Evolutionary conservation across 2,329 filamentous ascomycete species (phyloP), one percentile per base, ranked within the genome.

Genomic region (Phoma sp.): DNA sequence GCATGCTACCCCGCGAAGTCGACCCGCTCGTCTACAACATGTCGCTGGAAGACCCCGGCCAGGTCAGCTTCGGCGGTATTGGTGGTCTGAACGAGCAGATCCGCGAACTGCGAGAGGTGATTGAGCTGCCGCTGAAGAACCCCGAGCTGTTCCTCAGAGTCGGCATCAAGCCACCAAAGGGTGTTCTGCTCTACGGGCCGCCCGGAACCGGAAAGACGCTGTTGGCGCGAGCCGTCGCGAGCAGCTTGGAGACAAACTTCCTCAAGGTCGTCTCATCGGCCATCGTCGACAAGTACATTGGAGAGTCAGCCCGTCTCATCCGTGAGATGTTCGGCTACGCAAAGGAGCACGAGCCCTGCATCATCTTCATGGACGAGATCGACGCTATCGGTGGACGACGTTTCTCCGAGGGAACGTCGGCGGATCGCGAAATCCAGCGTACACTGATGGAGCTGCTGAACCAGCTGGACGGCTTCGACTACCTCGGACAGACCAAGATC

Each of bases 341-440:
- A 69, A 98, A 97, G 79, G 96, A 99, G 76, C 95, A 99, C 76
- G 95, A 99, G 78, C 95, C 95, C 32, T 99, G 95, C 77, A 99
- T 99, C 77, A 99, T 99, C 79, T 99, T 99, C 85, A 99, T 99
- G 95, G 96, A 99, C 83, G 95, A 99, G 80, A 99, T 99, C 73
- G 95, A 99, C 73, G 95, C 95, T 72, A 99, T 99, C 71, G 95
- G 95, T 75, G 96, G 96, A 60, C 87, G 96, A 68, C 86, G 95
- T 69, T 99, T 99, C 78, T 96, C 92, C 0, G 95, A 99, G 77
- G 95, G 96, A 65, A 99, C 95, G 45, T 96, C 92, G 56, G 95
- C 95, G 43, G 95, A 99, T 80, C 89, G 96, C 71, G 95, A 99
- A 77, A 99, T 99, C 67, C 95, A 99, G 80, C 89, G 95, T 72